These are phyloP conservation scores for Basidiobolus meristosporus DNA, from an alignment of 371 early-diverging fungal species.

Conservation along the genomic window DNA sequence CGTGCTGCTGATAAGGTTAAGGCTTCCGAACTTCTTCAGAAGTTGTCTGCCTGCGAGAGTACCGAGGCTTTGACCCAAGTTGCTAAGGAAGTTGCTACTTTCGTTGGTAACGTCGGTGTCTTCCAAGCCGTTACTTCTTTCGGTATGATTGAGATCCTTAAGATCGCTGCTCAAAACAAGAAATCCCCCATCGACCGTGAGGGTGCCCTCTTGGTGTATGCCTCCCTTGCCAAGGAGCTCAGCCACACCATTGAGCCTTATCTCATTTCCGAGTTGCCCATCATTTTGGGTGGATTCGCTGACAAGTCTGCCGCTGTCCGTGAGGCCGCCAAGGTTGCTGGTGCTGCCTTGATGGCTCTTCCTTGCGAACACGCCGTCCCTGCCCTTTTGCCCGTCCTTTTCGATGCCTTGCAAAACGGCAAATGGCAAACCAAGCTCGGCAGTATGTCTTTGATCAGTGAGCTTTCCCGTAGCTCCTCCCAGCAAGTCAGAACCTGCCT, in stretches of 20 bases:
- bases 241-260: slow-evolving; percentile 28
- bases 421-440: slow-evolving; percentile 43
- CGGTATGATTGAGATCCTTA: too few species aligned
- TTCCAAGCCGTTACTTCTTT: too few species aligned
- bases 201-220: slow-evolving; percentile 27
- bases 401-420: slow-evolving; percentile 24
- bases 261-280: slow-evolving; percentile 23
- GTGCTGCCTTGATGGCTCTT: slow-evolving; percentile 17
- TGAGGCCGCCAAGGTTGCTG: slow-evolving; percentile 23
- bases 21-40: too few species aligned
- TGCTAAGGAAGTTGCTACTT: too few species aligned
- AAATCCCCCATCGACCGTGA: slow-evolving; percentile 30
- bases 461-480: slow-evolving; percentile 14
- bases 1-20: too few species aligned
- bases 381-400: slow-evolving; percentile 24
- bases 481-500: slow-evolving; percentile 32
- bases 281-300: slow-evolving; percentile 21
- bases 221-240: slow-evolving; percentile 14
- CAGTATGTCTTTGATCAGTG: slow-evolving; percentile 19
- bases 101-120: too few species aligned
- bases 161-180: slow-evolving; percentile 6
- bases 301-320: slow-evolving; percentile 32
- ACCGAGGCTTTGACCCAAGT: too few species aligned
- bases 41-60: too few species aligned
- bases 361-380: slow-evolving; percentile 17